Base-by-base conservation (phyloP, 2,329 filamentous ascomycete genomes). In the Stachybotrys chlorohalonatus region DNA sequence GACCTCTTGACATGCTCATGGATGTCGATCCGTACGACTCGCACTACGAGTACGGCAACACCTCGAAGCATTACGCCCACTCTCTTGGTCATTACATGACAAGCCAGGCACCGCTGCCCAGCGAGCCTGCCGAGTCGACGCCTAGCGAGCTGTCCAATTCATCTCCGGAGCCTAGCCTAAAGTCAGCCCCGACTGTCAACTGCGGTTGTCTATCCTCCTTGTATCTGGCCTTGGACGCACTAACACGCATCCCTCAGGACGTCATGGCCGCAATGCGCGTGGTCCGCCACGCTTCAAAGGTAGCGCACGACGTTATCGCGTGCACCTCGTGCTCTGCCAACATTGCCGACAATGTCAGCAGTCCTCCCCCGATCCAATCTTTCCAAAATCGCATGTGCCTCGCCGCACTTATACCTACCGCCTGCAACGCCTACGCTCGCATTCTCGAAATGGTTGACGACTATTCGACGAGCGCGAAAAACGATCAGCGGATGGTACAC, bases 321-420 rank as follows among this genome's bases (percentile, higher is more conserved):
- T 85, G 82, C 62, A 63, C 70, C 1, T 59, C 66, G 15, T 85
- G 82, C 67, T 75, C 74, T 52, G 66, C 70, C 30, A 65, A 70
- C 39, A 54, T 71, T 36, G 49, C 72, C 15, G 62, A 69, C 7
- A 70, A 75, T 6, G 59, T 67, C 1, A 59, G 60, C 31, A 58
- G 66, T 32, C 64, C 68, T 1, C 69, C 72, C 1, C 70, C 75
- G 24, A 73, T 83, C 52, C 75, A 79, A 52, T 60, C 72, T 32
- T 79, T 82, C 57, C 82, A 85, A 63, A 83, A 75, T 62, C 71
- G 78, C 52, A 84, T 84, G 80, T 72, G 82, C 53, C 69, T 85
- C 5, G 79, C 75, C 7, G 76, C 81, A 2, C 73, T 85, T 32
- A 69, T 85, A 4, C 81, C 81, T 1, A 78, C 79, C 8, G 75